Conservation (phyloP, 2,329 filamentous ascomycete genomes). For the Penicillium olsonii region DNA sequence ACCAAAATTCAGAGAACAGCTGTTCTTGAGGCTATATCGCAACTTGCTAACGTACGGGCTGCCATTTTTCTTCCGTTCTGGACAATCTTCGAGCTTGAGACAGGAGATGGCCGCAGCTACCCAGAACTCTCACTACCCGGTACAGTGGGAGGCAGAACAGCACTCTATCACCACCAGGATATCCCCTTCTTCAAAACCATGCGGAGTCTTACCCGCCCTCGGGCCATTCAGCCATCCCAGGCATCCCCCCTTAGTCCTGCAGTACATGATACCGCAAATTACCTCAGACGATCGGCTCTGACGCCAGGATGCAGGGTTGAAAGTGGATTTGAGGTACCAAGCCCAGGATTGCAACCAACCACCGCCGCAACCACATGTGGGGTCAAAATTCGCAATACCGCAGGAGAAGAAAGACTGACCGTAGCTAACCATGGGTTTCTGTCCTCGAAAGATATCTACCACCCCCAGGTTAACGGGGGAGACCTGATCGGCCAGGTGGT, state of each 20-base stretch:
- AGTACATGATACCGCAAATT: constrained; percentile 14
- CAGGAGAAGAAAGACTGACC: constrained; percentile 1
- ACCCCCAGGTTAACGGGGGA: constrained; percentile 5
- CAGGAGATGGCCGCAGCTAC: constrained; percentile 11
- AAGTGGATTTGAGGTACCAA: constrained; percentile 5
- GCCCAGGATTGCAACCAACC: constrained; percentile 2
- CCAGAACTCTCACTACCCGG: constrained; percentile 9
- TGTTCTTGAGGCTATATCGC: constrained; percentile 6
- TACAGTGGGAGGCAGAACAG: constrained; percentile 12
- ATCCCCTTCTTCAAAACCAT: constrained; percentile 7
- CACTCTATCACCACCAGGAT: constrained; percentile 13
- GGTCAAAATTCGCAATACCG: constrained; percentile 7
- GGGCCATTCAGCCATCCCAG: constrained; percentile 2
- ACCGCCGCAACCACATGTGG: constrained; percentile 11
- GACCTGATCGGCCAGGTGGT: constrained; percentile 8
- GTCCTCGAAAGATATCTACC: constrained; percentile 4
- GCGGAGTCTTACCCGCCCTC: constrained; percentile 6
- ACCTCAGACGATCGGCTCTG: constrained; percentile 8
- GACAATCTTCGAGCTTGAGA: constrained; percentile 13
- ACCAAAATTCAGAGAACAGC: constrained; percentile 4
- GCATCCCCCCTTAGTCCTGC: neutral
- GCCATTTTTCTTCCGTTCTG: constrained; percentile 11
- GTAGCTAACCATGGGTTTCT: constrained; percentile 10
- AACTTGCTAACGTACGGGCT: constrained; percentile 12
- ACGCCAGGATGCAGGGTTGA: constrained; percentile 13